Evolutionary conservation across 805 yeast genomes (phyloP).

Genomic region (Candida peoriensis): DNA sequence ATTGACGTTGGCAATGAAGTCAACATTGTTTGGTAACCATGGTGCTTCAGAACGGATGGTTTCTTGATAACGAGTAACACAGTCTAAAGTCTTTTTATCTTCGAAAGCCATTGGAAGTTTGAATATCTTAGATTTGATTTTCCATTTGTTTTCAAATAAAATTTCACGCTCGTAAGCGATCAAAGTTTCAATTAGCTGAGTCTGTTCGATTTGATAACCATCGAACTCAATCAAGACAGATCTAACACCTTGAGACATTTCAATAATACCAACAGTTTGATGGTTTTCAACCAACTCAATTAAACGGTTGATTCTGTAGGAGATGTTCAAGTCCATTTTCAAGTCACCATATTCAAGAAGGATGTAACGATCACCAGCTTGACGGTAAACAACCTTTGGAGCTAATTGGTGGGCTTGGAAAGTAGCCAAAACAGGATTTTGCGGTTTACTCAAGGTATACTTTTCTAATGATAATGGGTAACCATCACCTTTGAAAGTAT

Average conservation of each 20-base stretch:
- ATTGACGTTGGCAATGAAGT: constrained; percentile 86
- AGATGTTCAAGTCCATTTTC: constrained; percentile 74
- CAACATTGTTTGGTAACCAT: constrained; percentile 97
- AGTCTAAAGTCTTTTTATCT: constrained; percentile 81
- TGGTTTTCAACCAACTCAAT: constrained; percentile 64
- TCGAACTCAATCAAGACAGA: constrained; percentile 88
- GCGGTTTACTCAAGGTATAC: constrained; percentile 38
- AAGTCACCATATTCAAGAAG: constrained; percentile 92
- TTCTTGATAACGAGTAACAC: constrained; percentile 87
- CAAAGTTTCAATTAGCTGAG: constrained; percentile 54
- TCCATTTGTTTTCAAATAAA: constrained; percentile 74
- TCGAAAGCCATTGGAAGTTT: constrained; percentile 96
- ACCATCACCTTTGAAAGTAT: constrained; percentile 37
- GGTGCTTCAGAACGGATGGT: constrained; percentile 93
- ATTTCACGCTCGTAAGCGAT: constrained; percentile 74
- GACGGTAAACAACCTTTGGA: constrained; percentile 82
- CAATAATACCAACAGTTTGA: constrained; percentile 75
- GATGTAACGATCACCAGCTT: constrained; percentile 94
- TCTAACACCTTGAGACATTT: constrained; percentile 96
- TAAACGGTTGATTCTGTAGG: constrained; percentile 81
- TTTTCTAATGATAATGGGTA: constrained; percentile 26
- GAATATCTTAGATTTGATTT: constrained; percentile 75
- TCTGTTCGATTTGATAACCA: constrained; percentile 57
- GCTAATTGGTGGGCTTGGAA: constrained; percentile 42
- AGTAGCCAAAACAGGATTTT: constrained; percentile 65